Evolutionary conservation across 257 asterid species (phyloP), one percentile per base, ranked within the genome.

Genomic region (Forsythia viridissima): DNA sequence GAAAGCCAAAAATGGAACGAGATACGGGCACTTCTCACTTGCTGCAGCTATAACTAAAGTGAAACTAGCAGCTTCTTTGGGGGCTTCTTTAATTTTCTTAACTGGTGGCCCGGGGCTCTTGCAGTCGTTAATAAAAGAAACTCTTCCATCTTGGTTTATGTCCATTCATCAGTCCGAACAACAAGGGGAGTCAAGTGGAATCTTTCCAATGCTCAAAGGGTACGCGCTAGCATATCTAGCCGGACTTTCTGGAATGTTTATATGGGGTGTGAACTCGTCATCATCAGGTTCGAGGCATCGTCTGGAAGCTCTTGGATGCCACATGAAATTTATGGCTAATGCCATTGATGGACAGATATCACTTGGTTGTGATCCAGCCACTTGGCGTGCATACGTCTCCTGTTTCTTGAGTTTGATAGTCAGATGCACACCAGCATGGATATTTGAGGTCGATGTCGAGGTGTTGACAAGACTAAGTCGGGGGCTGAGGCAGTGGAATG

Each of bases 101-200:
- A 89, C 97, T 0, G 99, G 99, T 39, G 99, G 98, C 2, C 81
- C 90, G 16, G 98, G 93, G 70, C 79, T 93, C 30, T 93, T 95
- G 42, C 97, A 91, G 77, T 91, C 99, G 42, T 77, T 95, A 36
- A 82, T 95, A 42, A 93, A 91, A 70, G 99, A 95, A 87, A 90
- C 92, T 21, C 91, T 95, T 74, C 99, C 99, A 10, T 91, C 97
- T 79, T 95, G 99, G 99, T 93, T 95, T 69, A 84, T 95, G 86
- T 92, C 97, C 2, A 85, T 78, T 73, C 96, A 90, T 72, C 77
- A 74, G 66, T 73, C 86, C 9, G 83, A 85, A 48, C 91, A 84
- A 77, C 85, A 79, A 73, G 84, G 81, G 4, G 83, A 75, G 3
- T 73, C 81, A 8, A 80, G 77, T 21, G 89, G 86, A 73, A 82